Base-by-base conservation (phyloP, 352 stramenopile species). In the Phytophthora fragariae region DNA sequence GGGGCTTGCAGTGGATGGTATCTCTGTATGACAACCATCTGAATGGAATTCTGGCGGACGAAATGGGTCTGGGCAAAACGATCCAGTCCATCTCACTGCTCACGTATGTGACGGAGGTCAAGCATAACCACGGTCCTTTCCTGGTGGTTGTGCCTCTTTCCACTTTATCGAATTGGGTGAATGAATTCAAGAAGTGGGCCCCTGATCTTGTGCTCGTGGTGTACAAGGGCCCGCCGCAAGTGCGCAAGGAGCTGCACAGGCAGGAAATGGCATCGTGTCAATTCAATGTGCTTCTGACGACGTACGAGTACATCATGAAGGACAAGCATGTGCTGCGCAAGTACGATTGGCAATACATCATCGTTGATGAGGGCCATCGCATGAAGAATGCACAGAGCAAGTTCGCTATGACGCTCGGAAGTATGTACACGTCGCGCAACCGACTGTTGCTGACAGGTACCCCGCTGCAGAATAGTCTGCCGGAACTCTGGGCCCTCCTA, bases 1-100 rank as follows among this genome's bases (percentile, higher is more conserved):
- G 99, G 62, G 98, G 98, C 19, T 80, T 99, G 50, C 99, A 99
- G 80, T 99, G 98, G 98, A 99, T 99, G 97, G 98, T 99, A 50
- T 97, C 98, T 37, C 85, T 99, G 31, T 98, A 99, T 57, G 92
- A 99, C 72, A 99, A 99, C 72, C 96, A 98, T 54, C 80, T 99
- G 54, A 99, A 99, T 82, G 98, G 98, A 31, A 99, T 99, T 70
- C 77, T 99, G 44, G 98, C 98, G 0, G 98, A 99, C 85, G 97
- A 99, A 76, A 99, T 99, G 96, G 93, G 96, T 57, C 76, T 97
- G 7, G 90, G 90, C 21, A 97, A 97, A 68, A 97, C 90, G 9
- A 97, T 97, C 61, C 90, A 97, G 72, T 92, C 87, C 0, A 97
- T 97, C 59, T 92, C 88, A 19, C 68, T 97, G 60, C 75, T 97